These are phyloP conservation scores for Lentinula sp. DNA, from an alignment of 768 basidiomycete genomes.

Conservation along the genomic window DNA sequence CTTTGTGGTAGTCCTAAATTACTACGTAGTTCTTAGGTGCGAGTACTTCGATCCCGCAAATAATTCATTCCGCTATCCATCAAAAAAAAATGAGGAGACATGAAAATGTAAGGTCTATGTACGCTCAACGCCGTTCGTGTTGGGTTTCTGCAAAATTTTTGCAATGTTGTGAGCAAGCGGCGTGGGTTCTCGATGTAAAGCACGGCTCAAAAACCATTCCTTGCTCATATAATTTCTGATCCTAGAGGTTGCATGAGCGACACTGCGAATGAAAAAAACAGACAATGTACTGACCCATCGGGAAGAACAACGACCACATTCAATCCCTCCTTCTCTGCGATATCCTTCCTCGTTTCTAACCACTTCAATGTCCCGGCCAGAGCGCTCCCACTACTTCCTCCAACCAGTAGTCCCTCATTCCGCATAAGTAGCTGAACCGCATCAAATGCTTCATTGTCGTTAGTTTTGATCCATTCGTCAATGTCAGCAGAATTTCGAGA, in stretches of 20 bases:
- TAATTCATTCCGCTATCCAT: too few relatives aligned
- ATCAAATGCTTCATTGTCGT: constrained; percentile 74
- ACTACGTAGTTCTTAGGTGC: neutral
- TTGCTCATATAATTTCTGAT: constrained; percentile 95
- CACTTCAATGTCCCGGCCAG: constrained; percentile 73
- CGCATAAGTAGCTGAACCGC: constrained; percentile 74
- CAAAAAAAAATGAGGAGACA: neutral
- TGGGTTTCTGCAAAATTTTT: constrained; percentile 19
- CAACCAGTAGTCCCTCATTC: constrained; percentile 83
- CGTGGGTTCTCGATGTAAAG: constrained; percentile 48
- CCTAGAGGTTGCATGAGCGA: constrained; percentile 26
- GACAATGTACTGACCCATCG: constrained; percentile 63
- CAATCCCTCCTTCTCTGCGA: constrained; percentile 61
- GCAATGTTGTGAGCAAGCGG: constrained; percentile 46
- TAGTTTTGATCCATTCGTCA: constrained; percentile 81
- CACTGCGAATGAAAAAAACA: neutral
- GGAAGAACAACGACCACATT: constrained; percentile 90
- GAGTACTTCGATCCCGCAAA: too few relatives aligned
- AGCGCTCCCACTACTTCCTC: constrained; percentile 89
- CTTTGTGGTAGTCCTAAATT: constrained; percentile 28
- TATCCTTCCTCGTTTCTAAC: constrained; percentile 56
- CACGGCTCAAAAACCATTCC: constrained; percentile 80
- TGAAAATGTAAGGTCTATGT: neutral
- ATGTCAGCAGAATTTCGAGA: constrained; percentile 54
- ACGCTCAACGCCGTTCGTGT: neutral